These are phyloP conservation scores for Galeopsis tetrahit DNA, from an alignment of 257 asterid species.

Conservation along the genomic window DNA sequence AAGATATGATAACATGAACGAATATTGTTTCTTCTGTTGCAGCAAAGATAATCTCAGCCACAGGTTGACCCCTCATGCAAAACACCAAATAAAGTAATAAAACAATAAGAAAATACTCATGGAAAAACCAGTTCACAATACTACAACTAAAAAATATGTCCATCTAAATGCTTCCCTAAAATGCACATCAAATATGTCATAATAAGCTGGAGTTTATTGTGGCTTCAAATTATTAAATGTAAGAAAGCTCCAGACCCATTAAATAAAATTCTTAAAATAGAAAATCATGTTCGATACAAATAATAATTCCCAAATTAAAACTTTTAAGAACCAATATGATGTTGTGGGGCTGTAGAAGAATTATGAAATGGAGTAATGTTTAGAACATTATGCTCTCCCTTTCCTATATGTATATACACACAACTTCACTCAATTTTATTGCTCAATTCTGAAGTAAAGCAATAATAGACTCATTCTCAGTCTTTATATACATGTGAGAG, in stretches of 20 bases:
- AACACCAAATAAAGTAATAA: slow-evolving; percentile 28
- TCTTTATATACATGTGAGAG: no score
- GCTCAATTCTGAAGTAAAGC: no score
- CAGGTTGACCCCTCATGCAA: slow-evolving; percentile 95
- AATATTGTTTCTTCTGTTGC: slow-evolving; percentile 94
- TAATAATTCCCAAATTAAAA: slow-evolving; percentile 24
- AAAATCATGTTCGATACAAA: neutral
- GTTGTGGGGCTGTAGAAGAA: no score
- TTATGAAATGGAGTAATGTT: no score
- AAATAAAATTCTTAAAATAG: neutral
- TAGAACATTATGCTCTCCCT: no score
- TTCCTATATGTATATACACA: no score
- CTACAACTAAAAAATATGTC: slow-evolving; percentile 1
- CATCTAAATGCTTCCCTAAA: slow-evolving; percentile 27
- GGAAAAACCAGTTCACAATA: slow-evolving; percentile 18
- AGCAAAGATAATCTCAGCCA: slow-evolving; percentile 88
- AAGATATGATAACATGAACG: slow-evolving; percentile 89
- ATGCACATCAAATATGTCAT: slow-evolving; percentile 26
- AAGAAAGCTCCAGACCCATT: slow-evolving; percentile 13
- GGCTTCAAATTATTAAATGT: slow-evolving; percentile 7
- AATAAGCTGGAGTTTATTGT: slow-evolving; percentile 23
- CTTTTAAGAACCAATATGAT: slow-evolving; percentile 26
- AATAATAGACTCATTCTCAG: no score
- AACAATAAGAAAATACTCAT: slow-evolving; percentile 20
- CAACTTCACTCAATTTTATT: no score